Evolutionary conservation across 345 rosid species (phyloP), one percentile per base, ranked within the genome.

Genomic region (Gossypium stocksii): DNA sequence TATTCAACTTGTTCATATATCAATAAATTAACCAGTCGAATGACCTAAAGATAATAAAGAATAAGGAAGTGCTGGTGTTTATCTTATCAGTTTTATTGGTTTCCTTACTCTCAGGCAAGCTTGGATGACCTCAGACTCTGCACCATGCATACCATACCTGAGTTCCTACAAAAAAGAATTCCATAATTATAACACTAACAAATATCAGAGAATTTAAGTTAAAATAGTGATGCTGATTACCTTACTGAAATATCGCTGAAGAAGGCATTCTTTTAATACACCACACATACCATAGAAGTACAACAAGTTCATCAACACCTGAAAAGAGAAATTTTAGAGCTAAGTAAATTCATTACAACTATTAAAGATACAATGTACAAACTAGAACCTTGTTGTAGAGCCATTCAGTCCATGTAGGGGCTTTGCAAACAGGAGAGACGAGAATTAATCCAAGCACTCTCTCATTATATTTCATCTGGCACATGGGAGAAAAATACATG

Each of bases 321-420:
- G 75, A 74, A 78, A 76, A 48, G 59, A 45, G 25, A 60, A 9
- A 68, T 34, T 53, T 11, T 13, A 70, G 19, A 15, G 19, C 59
- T n/a, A 48, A 34, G 57, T 4, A 74, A 63, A 19, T 38, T 20
- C 49, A 56, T 19, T 29, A 71, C 4, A 7, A 68, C 52, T 43
- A 11, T 57, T 43, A 41, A 13, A 15, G 20, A 64, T 20, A 9
- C 16, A 12, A 3, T 23, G 69, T 58, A 41, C 64, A 62, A 59
- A 73, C 19, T 16, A 11, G 69, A 80, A 87, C 93, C 93, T 89
- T 89, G 80, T 86, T 87, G 78, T 85, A 89, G 23, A 87, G 74
- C 93, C 93, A 89, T 74, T 89, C 93, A 60, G 91, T 77, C 93
- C 93, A 89, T 0, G 91, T 80, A 66, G 91, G 87, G 64, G 87